These are phyloP conservation scores for Rhizophora mangle DNA, from an alignment of 345 rosid genomes.

Conservation along the genomic window DNA sequence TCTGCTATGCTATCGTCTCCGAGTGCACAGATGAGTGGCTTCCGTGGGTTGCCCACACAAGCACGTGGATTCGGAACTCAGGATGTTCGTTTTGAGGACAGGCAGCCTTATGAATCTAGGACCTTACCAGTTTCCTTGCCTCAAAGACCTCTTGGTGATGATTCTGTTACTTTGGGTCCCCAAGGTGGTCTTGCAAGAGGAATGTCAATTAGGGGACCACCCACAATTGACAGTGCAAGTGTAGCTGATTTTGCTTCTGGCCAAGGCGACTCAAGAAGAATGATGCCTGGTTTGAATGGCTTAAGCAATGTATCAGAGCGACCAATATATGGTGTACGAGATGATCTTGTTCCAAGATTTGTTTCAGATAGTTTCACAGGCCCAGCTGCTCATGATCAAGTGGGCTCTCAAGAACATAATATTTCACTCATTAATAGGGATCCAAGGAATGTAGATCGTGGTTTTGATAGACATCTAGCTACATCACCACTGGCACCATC, in stretches of 20 bases:
- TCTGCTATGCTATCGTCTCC: slow-evolving; percentile 65
- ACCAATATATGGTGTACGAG: slow-evolving; percentile 39
- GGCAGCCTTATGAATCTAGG: slow-evolving; percentile 67
- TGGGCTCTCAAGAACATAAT: slow-evolving; percentile 49
- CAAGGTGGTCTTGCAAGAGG: slow-evolving; percentile 98
- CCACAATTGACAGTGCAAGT: slow-evolving; percentile 33
- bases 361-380: slow-evolving; percentile 48
- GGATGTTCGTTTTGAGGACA: slow-evolving; percentile 74
- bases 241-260: slow-evolving; percentile 45
- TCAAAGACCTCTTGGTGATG: slow-evolving; percentile 65
- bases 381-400: slow-evolving; percentile 45
- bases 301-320: slow-evolving; percentile 42
- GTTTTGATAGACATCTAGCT: slow-evolving; percentile 51
- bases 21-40: slow-evolving; percentile 61
- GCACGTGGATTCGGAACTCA: slow-evolving; percentile 60
- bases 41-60: slow-evolving; percentile 61
- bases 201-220: slow-evolving; percentile 70
- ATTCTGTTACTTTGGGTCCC: slow-evolving; percentile 82
- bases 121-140: slow-evolving; percentile 67
- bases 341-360: slow-evolving; percentile 45
- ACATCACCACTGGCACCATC: slow-evolving; percentile 43
- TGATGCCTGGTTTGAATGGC: slow-evolving; percentile 55
- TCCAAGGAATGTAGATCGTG: slow-evolving; percentile 35
- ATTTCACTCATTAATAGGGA: slow-evolving; percentile 50
- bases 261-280: slow-evolving; percentile 59